Evolutionary conservation across 2,329 filamentous ascomycete species (phyloP).

Genomic region (Aspergillus sp.): DNA sequence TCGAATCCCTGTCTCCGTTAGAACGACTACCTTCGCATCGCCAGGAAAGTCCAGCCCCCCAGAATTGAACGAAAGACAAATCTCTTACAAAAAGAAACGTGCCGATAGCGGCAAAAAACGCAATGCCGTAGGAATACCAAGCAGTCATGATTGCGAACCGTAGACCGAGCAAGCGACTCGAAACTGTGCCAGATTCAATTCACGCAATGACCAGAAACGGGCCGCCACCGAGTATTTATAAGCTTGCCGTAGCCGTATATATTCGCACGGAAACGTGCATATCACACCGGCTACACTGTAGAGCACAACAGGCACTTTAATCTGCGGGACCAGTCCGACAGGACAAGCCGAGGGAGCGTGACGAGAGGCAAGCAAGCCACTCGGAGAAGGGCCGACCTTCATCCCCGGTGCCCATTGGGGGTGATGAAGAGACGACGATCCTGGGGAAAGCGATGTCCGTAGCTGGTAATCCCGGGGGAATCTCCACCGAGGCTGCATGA

Average conservation of each 20-base stretch:
- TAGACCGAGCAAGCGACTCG: background rate
- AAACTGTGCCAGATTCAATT: too few species aligned
- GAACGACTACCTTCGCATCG: background rate
- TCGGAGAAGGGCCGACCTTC: slow-evolving; percentile 30
- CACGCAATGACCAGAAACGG: background rate
- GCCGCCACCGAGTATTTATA: background rate
- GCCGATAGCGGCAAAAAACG: slow-evolving; percentile 58
- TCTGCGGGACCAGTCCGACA: slow-evolving; percentile 5
- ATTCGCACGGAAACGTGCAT: background rate
- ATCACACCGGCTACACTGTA: background rate
- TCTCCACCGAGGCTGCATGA: background rate
- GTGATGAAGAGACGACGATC: background rate
- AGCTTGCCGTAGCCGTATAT: background rate
- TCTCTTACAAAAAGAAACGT: slow-evolving; percentile 57
- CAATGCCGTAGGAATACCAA: slow-evolving; percentile 53
- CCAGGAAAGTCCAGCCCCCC: background rate
- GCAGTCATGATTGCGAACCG: slow-evolving; percentile 31
- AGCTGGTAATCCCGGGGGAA: background rate
- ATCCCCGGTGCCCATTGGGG: slow-evolving; percentile 3
- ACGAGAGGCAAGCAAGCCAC: slow-evolving; percentile 6
- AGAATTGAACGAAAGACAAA: background rate
- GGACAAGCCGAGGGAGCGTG: slow-evolving; percentile 3
- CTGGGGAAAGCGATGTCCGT: background rate
- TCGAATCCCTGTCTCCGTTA: slow-evolving; percentile 52
- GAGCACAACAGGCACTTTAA: background rate